Evolutionary conservation across 2,329 filamentous ascomycete species (phyloP).

Genomic region (Diaporthe humulicola): DNA sequence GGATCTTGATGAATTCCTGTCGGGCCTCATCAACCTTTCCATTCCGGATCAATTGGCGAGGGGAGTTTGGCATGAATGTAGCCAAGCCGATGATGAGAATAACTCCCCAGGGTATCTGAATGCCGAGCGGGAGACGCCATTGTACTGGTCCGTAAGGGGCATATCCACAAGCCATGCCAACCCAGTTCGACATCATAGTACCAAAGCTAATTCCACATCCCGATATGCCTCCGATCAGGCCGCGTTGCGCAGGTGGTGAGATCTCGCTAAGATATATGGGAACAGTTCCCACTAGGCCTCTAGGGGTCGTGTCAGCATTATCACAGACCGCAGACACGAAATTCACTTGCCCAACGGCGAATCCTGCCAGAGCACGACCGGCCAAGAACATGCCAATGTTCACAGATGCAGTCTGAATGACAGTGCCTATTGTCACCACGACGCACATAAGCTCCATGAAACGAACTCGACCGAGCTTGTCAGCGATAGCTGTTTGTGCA

Average conservation of each 20-base stretch:
- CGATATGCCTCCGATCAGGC: slow-evolving; percentile 66
- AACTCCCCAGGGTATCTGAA: slow-evolving; percentile 69
- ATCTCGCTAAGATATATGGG: slow-evolving; percentile 70
- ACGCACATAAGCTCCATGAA: slow-evolving; percentile 68
- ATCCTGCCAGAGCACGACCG: slow-evolving; percentile 61
- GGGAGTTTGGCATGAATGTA: slow-evolving; percentile 70
- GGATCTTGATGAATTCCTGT: slow-evolving; percentile 61
- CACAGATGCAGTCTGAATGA: slow-evolving; percentile 66
- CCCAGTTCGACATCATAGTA: slow-evolving; percentile 70
- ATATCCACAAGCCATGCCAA: slow-evolving; percentile 67
- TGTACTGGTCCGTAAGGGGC: slow-evolving; percentile 65
- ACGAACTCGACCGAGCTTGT: slow-evolving; percentile 64
- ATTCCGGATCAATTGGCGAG: slow-evolving; percentile 62
- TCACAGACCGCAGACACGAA: too few species aligned
- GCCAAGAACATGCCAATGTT: slow-evolving; percentile 68
- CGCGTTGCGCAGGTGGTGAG: slow-evolving; percentile 60
- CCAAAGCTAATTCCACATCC: slow-evolving; percentile 68
- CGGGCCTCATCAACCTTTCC: slow-evolving; percentile 63
- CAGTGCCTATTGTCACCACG: slow-evolving; percentile 66
- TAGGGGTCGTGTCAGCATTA: slow-evolving; percentile 38
- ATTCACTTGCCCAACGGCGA: slow-evolving; percentile 57
- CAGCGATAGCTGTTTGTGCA: slow-evolving; percentile 65
- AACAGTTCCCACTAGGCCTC: slow-evolving; percentile 63
- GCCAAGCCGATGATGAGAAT: slow-evolving; percentile 65
- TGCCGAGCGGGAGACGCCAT: slow-evolving; percentile 67